Evolutionary conservation across 2,329 filamentous ascomycete genomes (phyloP).

Genomic region (Trichoderma guizhouense): DNA sequence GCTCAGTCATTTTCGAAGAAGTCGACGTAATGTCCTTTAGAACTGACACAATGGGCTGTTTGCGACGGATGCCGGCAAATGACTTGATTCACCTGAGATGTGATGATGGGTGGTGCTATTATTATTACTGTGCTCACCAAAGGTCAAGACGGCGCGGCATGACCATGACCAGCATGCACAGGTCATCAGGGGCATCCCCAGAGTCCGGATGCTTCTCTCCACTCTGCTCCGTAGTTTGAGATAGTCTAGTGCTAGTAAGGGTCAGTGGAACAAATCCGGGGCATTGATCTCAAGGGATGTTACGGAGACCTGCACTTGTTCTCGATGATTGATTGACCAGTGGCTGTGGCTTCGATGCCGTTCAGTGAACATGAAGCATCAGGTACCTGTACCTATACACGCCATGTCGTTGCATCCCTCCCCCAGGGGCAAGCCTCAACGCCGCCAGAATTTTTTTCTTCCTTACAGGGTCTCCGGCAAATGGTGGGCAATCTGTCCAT

Average conservation of each 20-base stretch:
- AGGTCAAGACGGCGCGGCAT: neutral
- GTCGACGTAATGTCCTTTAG: neutral
- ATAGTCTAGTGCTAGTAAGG: neutral
- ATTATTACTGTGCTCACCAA: neutral
- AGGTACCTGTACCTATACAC: neutral
- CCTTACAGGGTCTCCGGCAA: neutral
- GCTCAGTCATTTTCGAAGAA: neutral
- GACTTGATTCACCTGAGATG: neutral
- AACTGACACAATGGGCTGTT: neutral
- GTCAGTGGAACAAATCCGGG: neutral
- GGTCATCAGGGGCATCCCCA: slow-evolving; percentile 8
- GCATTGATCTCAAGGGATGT: neutral
- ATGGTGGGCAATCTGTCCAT: neutral
- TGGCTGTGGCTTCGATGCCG: neutral
- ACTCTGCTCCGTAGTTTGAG: neutral
- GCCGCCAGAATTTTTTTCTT: neutral
- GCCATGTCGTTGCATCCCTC: neutral
- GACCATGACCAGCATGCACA: neutral
- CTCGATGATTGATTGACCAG: neutral
- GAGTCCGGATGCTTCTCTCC: slow-evolving; percentile 3
- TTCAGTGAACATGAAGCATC: neutral
- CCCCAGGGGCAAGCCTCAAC: neutral
- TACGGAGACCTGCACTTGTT: neutral
- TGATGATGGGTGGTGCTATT: neutral
- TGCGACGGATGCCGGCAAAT: neutral